These are phyloP conservation scores for Botryotinia convoluta DNA, from an alignment of 2,329 filamentous ascomycete species.

Conservation along the genomic window DNA sequence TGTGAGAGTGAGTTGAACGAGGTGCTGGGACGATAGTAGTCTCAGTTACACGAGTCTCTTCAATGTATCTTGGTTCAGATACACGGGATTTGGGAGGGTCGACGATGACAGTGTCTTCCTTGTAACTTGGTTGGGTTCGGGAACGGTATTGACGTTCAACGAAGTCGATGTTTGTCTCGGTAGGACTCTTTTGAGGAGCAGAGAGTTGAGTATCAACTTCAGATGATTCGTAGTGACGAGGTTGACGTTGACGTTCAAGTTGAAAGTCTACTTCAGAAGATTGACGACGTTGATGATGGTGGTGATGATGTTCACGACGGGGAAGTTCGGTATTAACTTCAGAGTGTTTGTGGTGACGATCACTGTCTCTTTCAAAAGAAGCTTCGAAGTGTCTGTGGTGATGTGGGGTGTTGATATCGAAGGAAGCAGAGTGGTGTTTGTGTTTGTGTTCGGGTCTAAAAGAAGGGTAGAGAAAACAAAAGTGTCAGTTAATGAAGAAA, in stretches of 20 bases:
- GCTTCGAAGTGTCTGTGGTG: slow-evolving; percentile 28
- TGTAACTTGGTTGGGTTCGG: slow-evolving; percentile 40
- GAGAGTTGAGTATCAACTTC: slow-evolving; percentile 30
- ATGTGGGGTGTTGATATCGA: slow-evolving; percentile 48
- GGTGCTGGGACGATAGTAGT: slow-evolving; percentile 40
- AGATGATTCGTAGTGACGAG: slow-evolving; percentile 36
- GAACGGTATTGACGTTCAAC: slow-evolving; percentile 66
- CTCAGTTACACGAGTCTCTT: slow-evolving; percentile 33
- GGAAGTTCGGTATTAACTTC: slow-evolving; percentile 42
- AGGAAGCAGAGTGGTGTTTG: slow-evolving; percentile 46
- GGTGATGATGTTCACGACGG: slow-evolving; percentile 27
- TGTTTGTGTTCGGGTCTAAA: slow-evolving; percentile 37
- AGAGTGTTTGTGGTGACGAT: slow-evolving; percentile 19
- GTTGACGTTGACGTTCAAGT: slow-evolving; percentile 37
- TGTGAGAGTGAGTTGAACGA: slow-evolving; percentile 33
- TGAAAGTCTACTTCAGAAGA: slow-evolving; percentile 44
- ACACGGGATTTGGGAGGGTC: slow-evolving; percentile 48
- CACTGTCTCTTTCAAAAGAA: slow-evolving; percentile 19
- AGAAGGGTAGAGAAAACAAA: slow-evolving; percentile 24
- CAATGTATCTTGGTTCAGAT: slow-evolving; percentile 36
- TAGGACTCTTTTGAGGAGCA: slow-evolving; percentile 28
- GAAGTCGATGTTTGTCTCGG: slow-evolving; percentile 50
- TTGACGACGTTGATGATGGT: slow-evolving; percentile 25
- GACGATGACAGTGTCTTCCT: slow-evolving; percentile 49
- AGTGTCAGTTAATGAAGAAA: slow-evolving; percentile 30